Evolutionary conservation across 2,329 filamentous ascomycete species (phyloP), one percentile per base, ranked within the genome.

Genomic region (Aspergillus luchuensis): DNA sequence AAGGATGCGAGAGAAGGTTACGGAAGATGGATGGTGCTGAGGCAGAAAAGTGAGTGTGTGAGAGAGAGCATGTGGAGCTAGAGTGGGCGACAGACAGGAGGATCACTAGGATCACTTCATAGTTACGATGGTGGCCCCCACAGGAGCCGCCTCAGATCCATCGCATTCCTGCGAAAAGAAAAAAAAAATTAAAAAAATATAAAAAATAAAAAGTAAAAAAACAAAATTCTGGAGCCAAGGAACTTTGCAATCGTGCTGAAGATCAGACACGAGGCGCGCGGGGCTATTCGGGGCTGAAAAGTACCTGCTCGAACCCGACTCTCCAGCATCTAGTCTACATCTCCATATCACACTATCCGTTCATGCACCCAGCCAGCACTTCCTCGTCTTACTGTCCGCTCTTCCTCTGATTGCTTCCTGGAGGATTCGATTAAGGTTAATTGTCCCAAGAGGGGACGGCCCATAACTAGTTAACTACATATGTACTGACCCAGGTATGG

Each of bases 91-190:
- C 21, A 19, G 43, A 19, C 43, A 47, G 38, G 39, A 47, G 19
- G 43, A 47, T 47, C 43, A 23, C 21, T 21, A 47, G 19, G 43
- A 47, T 47, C 43, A 23, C 21, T 21, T 36, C 33, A 25, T 47
- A 28, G 11, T 45, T 21, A 45, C 41, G 13, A 50, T 50, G 47
- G 28, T 19, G 23, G 25, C 47, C 47, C 47, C 47, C 47, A 50
- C 47, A 50, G 47, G 47, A 50, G 17, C 66, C 69, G 64, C 60
- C 62, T 56, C 53, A 43, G 53, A 56, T 56, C 53, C 53, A 56
- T 56, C 53, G 28, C 23, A 45, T 56, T 41, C 43, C 23, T 56
- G 17, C 30, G 41, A n/a, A 62, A 54, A 62, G 51, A 56, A 50
- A 43, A 50, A 8, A 17, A 13, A 56, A 63, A 56, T 6, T 15